Evolutionary conservation across 78 protist genomes (phyloP).

Genomic region (Chrysochromulina tobinii): DNA sequence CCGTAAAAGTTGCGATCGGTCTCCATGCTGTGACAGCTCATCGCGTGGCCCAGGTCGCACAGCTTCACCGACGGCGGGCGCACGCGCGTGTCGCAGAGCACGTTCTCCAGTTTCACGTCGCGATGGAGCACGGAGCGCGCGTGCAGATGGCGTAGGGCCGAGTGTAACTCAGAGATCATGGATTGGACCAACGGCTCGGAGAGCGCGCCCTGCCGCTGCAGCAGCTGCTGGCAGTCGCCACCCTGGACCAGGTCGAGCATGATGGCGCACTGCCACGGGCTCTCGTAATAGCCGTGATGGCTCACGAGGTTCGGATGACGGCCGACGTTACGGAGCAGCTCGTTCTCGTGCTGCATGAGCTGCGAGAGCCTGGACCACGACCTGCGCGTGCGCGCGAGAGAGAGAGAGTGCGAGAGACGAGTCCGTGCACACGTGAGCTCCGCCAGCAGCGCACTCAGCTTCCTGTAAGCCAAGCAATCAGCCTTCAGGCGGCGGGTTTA

Average conservation of each 20-base stretch:
- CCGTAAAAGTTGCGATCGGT: background rate
- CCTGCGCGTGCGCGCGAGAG: background rate
- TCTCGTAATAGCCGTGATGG: background rate
- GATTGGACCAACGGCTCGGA: background rate
- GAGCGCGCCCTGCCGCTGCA: background rate
- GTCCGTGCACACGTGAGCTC: no score
- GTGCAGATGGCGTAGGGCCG: background rate
- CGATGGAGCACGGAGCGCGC: background rate
- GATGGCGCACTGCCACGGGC: background rate
- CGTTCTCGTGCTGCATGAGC: background rate
- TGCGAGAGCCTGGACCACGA: background rate
- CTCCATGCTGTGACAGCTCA: background rate
- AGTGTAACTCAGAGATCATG: background rate
- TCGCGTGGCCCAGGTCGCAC: background rate
- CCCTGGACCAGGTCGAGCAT: background rate
- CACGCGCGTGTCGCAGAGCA: background rate
- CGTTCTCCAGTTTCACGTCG: background rate
- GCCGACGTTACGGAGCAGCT: background rate
- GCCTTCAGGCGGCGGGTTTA: no score
- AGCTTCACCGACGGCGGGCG: background rate
- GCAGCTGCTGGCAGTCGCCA: slow-evolving; percentile 13
- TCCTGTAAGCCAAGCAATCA: no score
- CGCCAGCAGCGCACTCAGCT: no score
- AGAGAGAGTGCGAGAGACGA: no score
- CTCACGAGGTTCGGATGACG: background rate